Base-by-base conservation (phyloP, 371 early-diverging fungal species). In the Apophysomyces variabilis region DNA sequence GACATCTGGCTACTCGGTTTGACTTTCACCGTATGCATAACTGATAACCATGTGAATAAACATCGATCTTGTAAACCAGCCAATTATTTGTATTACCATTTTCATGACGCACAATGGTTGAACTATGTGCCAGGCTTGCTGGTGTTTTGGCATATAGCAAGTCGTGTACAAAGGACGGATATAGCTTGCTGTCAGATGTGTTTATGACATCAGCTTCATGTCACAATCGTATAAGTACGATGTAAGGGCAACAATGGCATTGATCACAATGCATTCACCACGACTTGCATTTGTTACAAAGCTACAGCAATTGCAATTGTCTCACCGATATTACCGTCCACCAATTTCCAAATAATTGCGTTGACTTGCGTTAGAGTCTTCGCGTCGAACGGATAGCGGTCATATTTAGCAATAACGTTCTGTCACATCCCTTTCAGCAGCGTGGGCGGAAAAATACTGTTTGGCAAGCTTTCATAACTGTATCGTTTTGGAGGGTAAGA, bases 401-500 rank as follows among this genome's bases (percentile, higher is more conserved):
- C 54, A 62, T 54, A 62, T 41, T 62, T 56, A 56, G 41, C 56
- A 38, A 54, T 62, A 56, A 54, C 61, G 47, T 45, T 38, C 44
- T 26, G 38, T 14, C 54, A 38, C 46, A 45, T 62, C 39, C n/a
- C 56, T 39, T 62, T 47, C 62, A 56, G 26, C 32, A 62, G 37
- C 26, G 62, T 62, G 7, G 58, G 58, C 37, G 58, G 57, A 57
- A 64, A 64, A 43, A 58, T 64, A 38, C 44, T 21, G 35, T 43
- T 45, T 36, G 64, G 58, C 35, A 64, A 35, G 56, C 58, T 64
- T 64, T 45, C 57, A 37, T 58, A 64, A 43, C 60, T 38, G 21
- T 66, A 66, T 66, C 57, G 39, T 41, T 61, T 60, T 66, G 66
- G 56, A 66, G 61, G 38, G 57, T 61, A 35, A 66, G 66, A 36